Conservation (phyloP, 2,329 filamentous ascomycete species). For the Pyrenophora graminea region DNA sequence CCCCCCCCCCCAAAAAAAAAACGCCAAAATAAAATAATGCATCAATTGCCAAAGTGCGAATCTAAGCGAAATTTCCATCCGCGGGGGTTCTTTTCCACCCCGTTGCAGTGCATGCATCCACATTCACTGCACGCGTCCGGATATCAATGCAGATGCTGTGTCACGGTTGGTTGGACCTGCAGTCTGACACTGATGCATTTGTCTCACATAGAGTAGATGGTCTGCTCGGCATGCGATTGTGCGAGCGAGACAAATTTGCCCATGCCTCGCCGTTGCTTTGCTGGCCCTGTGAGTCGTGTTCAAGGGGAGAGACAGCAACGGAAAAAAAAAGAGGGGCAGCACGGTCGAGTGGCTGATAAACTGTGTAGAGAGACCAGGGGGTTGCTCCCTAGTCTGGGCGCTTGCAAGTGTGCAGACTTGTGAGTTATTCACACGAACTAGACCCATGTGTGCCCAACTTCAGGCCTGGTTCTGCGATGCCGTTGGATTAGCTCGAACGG, state of each 20-base stretch:
- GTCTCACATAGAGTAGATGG: conserved; percentile 27
- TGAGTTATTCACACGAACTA: conserved; percentile 22
- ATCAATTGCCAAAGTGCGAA: conserved; percentile 14
- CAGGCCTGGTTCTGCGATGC: conserved; percentile 11
- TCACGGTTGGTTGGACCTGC: conserved; percentile 22
- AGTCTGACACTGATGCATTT: neutral
- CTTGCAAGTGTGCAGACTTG: conserved; percentile 30
- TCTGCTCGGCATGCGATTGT: conserved; percentile 14
- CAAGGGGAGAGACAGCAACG: conserved; percentile 1
- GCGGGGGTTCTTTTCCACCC: conserved; percentile 10
- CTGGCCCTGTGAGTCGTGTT: conserved; percentile 11
- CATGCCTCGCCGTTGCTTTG: conserved; percentile 13
- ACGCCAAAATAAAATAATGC: conserved; percentile 27
- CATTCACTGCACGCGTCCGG: conserved; percentile 21
- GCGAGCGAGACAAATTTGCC: conserved; percentile 8
- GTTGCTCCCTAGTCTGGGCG: conserved; percentile 33
- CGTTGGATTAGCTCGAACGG: conserved; percentile 17
- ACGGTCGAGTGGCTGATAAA: conserved; percentile 30
- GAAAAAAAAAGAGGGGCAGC: conserved; percentile 4
- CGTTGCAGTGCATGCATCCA: conserved; percentile 8
- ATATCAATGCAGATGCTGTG: conserved; percentile 27
- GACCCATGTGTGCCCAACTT: conserved; percentile 20
- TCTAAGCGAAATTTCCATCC: conserved; percentile 17
- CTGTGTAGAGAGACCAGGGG: conserved; percentile 35
- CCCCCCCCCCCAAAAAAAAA: neutral